Evolutionary conservation across 495 filamentous ascomycete genomes (phyloP), one percentile per base, ranked within the genome.

Genomic region (Trichoderma virens): DNA sequence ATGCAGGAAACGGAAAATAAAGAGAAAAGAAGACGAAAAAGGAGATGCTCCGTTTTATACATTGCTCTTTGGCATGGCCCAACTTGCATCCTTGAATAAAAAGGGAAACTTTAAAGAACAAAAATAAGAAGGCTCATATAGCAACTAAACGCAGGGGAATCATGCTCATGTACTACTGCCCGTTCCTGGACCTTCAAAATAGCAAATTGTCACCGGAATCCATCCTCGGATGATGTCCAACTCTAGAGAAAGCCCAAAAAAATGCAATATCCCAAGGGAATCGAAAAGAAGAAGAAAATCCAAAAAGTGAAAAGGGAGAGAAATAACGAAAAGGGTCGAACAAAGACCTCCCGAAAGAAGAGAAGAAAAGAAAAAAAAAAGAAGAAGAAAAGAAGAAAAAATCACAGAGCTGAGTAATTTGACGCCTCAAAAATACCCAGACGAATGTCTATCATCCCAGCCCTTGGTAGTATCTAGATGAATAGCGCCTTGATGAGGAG

Each of bases 401-500:
- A 23, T 8, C 32, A 27, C 35, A 27, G 6, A 14, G 25, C 23
- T 1, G 8, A 9, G 14, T 56, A 56, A 47, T 47, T 9, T n/a
- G 23, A 47, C 43, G 35, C 32, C 9, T 38, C 32, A 43, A 45
- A 28, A 28, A 34, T 45, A 56, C 16, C 51, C 51, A 18, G 51
- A 30, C 51, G 16, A 9, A 23, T 56, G 51, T 30, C 51, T n/a
- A 28, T 56, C 51, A 27, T 56, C 59, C 59, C 31, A 61, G 59
- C 30, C 31, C 31, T 34, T 35, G 28, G 59, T n/a, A n/a, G n/a
- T 61, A 39, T 61, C 59, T 35, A 39, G 20, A 30, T 61, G 35
- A 23, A 61, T 61, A 5, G 60, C 60, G 35, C 69, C 70, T 67
- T 70, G 75, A 47, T 76, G 71, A n/a, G 77, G 76, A 31, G 76